Base-by-base conservation (phyloP, 1,284 basidiomycete genomes). In the Peniophora sp. region DNA sequence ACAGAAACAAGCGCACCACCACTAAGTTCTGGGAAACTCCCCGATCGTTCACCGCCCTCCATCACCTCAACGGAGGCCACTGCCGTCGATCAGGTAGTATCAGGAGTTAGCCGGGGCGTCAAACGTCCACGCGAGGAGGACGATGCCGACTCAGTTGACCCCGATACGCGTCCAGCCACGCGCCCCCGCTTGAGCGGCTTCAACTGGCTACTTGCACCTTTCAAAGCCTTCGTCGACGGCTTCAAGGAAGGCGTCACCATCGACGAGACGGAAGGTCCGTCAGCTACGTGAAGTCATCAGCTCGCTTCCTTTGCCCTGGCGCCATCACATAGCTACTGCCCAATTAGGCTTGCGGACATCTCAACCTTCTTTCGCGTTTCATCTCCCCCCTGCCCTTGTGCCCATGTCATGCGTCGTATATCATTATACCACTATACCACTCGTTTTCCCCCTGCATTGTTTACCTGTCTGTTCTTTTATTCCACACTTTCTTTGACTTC, bases 181-280 rank as follows among this genome's bases (percentile, higher is more conserved):
- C 79, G 81, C 14, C 67, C 72, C 17, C 73, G 82, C 48, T 47
- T 51, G 55, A 9, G 52, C 52, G 19, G 39, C 55, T 32, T 25
- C 44, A 45, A 74, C 41, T 83, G 79, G 83, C 69, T 85, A 55
- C 63, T 78, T 57, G 65, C 75, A 41, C 83, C 83, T 2, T 69
- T 85, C 64, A 74, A 75, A 61, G 76, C 75, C 17, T 85, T 85
- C 62, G 68, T 81, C 51, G 70, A 73, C 55, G 83, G 83, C 12
- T 84, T 85, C 67, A 75, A 74, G 58, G 79, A 81, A 63, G 80
- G 80, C 52, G 60, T 81, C 59, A 41, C n/a, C 34, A 10, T 36
- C 5, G 38, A 20, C n/a, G 38, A 41, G 38, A 20, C 38, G 8
- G 38, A 41, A 41, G 38, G 38, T 41, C 38, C 38, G 16, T 41